phyloP scores from a whole-genome alignment of 2,329 filamentous ascomycete genomes.

The Raffaelea ambrosiae region DNA sequence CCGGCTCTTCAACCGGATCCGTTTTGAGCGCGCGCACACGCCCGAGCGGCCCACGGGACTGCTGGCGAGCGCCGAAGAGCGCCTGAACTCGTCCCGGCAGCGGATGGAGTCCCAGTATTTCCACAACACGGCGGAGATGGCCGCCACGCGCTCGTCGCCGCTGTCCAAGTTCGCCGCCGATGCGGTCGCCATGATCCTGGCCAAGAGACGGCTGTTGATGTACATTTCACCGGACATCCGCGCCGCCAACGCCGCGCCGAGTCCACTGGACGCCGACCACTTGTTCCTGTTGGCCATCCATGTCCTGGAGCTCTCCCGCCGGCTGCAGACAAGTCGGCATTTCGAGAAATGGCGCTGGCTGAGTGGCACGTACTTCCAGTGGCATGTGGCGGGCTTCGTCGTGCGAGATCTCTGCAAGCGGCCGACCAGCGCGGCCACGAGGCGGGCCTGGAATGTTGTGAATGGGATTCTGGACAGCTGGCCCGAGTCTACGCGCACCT shows the following conservation, averaged over 20 bases:
- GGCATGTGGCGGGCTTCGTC: slow-evolving; percentile 2
- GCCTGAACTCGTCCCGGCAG: not conserved
- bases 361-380: slow-evolving; percentile 4
- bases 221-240: slow-evolving; percentile 1
- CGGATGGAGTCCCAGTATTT: slow-evolving; percentile 4
- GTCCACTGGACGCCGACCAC: not conserved
- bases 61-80: slow-evolving; percentile 2
- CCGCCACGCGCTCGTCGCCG: not conserved
- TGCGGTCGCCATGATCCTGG: slow-evolving; percentile 4
- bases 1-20: slow-evolving; percentile 4
- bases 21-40: slow-evolving; percentile 2
- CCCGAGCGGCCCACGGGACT: not conserved
- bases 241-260: not conserved
- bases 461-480: slow-evolving; percentile 4
- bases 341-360: slow-evolving; percentile 5
- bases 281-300: slow-evolving; percentile 2
- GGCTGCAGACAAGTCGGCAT: not conserved
- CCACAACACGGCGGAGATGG: not conserved
- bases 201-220: slow-evolving; percentile 4
- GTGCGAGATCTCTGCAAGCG: not conserved
- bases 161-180: slow-evolving; percentile 4
- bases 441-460: slow-evolving; percentile 1
- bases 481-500: slow-evolving; percentile 1
- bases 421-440: not conserved
- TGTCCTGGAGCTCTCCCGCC: slow-evolving; percentile 2